Evolutionary conservation across 768 basidiomycete species (phyloP).

Genomic region (Porphyrellus cyaneotinctus): DNA sequence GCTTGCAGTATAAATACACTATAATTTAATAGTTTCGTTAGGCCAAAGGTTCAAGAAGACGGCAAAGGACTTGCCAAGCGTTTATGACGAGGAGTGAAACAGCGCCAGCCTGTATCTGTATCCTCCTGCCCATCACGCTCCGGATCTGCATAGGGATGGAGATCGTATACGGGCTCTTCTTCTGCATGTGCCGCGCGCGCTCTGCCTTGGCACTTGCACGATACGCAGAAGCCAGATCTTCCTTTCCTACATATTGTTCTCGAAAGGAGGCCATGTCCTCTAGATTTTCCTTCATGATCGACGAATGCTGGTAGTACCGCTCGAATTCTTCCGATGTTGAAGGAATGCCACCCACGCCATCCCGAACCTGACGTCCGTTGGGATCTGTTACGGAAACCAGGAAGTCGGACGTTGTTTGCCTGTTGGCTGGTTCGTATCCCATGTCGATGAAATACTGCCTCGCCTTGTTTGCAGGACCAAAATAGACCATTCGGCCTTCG

Average conservation of each 20-base stretch:
- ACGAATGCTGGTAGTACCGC: conserved; percentile 40
- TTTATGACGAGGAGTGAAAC: conserved; percentile 32
- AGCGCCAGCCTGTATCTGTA: conserved; percentile 44
- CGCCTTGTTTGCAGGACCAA: conserved; percentile 51
- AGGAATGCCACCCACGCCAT: conserved; percentile 24
- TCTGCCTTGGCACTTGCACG: conserved; percentile 49
- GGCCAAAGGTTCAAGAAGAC: not conserved
- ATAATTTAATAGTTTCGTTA: not conserved
- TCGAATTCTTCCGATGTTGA: conserved; percentile 59
- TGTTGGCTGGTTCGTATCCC: conserved; percentile 50
- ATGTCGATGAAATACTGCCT: conserved; percentile 56
- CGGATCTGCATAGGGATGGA: conserved; percentile 46
- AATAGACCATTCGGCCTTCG: conserved; percentile 58
- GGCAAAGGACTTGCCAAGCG: conserved; percentile 9
- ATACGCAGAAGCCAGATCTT: conserved; percentile 41
- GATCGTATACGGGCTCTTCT: conserved; percentile 46
- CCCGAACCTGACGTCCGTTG: conserved; percentile 49
- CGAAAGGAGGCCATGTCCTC: conserved; percentile 48
- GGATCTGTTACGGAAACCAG: conserved; percentile 61
- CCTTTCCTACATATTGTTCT: conserved; percentile 42
- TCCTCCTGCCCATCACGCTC: conserved; percentile 44
- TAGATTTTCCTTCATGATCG: conserved; percentile 38
- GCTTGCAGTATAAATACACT: conserved; percentile 40
- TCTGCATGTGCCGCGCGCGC: conserved; percentile 44
- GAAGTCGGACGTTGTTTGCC: conserved; percentile 64